Evolutionary conservation across 352 stramenopile genomes (phyloP).

Genomic region (Thalassiosira hispida): DNA sequence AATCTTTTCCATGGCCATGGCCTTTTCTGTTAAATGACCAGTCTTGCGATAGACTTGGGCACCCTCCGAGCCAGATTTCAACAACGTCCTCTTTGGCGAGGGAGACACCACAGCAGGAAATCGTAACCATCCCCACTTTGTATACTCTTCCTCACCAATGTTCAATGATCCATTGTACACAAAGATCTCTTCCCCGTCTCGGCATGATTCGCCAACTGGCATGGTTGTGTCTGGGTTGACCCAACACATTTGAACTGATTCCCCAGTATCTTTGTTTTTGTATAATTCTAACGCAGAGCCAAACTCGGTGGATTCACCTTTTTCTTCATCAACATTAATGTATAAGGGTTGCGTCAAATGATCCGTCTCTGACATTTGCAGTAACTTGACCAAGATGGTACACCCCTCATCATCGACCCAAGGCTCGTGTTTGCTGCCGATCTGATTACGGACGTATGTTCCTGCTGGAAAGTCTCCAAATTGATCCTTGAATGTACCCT

Average conservation of each 20-base stretch:
- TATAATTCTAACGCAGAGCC: slow-evolving; percentile 44
- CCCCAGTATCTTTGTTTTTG: slow-evolving; percentile 40
- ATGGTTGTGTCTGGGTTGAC: slow-evolving; percentile 11
- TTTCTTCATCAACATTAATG: slow-evolving; percentile 34
- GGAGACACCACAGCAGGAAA: slow-evolving; percentile 15
- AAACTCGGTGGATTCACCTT: slow-evolving; percentile 17
- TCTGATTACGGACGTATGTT: slow-evolving; percentile 64
- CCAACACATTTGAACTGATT: slow-evolving; percentile 50
- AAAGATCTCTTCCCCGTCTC: slow-evolving; percentile 51
- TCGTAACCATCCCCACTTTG: slow-evolving; percentile 48
- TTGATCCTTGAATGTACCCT: slow-evolving; percentile 67
- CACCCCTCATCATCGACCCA: slow-evolving; percentile 65
- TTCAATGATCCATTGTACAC: slow-evolving; percentile 34
- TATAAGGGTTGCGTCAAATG: slow-evolving; percentile 25
- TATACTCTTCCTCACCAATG: slow-evolving; percentile 27
- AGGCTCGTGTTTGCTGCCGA: slow-evolving; percentile 53
- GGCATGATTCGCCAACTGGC: background rate
- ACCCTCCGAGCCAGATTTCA: slow-evolving; percentile 28
- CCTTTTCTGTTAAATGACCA: slow-evolving; percentile 43
- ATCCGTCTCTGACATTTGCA: slow-evolving; percentile 56
- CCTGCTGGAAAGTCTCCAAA: slow-evolving; percentile 53
- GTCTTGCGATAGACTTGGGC: slow-evolving; percentile 49
- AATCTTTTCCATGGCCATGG: slow-evolving; percentile 50
- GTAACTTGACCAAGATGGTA: slow-evolving; percentile 66
- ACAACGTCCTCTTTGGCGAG: background rate